Evolutionary conservation across 306 rosid species (phyloP).

Genomic region (Begonia loranthoides): DNA sequence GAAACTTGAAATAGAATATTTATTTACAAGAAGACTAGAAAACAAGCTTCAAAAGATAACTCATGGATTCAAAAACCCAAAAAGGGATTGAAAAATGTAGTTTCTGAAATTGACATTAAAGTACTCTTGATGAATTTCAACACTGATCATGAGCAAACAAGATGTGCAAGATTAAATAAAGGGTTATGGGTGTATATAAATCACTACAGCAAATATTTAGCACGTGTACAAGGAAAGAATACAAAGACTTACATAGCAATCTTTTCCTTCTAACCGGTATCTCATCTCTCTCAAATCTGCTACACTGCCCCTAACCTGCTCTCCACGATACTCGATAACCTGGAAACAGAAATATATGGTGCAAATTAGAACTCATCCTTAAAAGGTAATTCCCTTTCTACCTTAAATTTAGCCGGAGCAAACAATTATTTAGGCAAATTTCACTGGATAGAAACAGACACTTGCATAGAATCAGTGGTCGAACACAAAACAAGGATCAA

Average conservation of each 20-base stretch:
- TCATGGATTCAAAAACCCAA: not conserved
- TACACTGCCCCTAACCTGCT: slow-evolving; percentile 67
- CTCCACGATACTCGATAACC: slow-evolving; percentile 98
- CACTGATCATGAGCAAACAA: not conserved
- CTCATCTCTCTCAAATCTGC: slow-evolving; percentile 81
- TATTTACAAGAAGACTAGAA: no score
- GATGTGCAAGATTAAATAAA: not conserved
- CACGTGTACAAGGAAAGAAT: no score
- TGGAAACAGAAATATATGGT: slow-evolving; percentile 12
- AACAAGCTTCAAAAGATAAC: no score
- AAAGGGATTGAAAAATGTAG: not conserved
- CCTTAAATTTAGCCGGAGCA: no score
- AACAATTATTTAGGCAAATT: no score
- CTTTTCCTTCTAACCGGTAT: slow-evolving; percentile 75
- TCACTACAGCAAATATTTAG: no score
- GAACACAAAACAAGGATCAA: not conserved
- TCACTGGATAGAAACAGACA: no score
- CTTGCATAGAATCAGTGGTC: no score
- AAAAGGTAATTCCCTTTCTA: not conserved
- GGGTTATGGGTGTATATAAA: slow-evolving; percentile 1
- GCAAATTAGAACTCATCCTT: not conserved
- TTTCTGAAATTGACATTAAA: not conserved
- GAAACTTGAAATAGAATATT: no score
- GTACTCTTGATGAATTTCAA: not conserved
- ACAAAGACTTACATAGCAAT: slow-evolving; percentile 68